These are phyloP conservation scores for Tetrahymena borealis DNA, from an alignment of 73 alveolate species.

Conservation along the genomic window DNA sequence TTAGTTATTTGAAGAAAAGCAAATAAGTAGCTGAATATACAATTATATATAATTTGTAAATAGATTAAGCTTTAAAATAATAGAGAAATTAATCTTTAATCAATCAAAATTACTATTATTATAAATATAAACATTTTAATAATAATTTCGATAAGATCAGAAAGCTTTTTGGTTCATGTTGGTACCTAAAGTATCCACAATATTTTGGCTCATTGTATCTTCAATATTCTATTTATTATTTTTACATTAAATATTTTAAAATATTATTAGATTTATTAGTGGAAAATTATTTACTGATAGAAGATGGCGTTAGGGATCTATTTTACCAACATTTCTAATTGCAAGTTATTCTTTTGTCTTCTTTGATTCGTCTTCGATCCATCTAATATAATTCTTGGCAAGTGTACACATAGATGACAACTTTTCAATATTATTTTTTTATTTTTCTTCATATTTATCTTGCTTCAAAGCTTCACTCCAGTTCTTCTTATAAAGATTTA, in stretches of 20 bases:
- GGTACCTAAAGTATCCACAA: neutral
- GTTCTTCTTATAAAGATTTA: conserved; percentile 92
- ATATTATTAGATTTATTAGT: too few species aligned
- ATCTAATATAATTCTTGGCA: conserved; percentile 3
- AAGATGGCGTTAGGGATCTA: conserved; percentile 36
- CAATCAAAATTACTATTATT: too few species aligned
- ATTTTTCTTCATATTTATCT: conserved; percentile 51
- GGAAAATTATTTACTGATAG: neutral
- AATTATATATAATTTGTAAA: too few species aligned
- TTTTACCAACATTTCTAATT: conserved; percentile 11
- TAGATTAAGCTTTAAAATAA: too few species aligned
- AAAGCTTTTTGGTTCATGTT: neutral
- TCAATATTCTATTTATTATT: neutral
- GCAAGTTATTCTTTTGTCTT: conserved; percentile 10
- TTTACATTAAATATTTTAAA: neutral
- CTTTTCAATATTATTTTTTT: conserved; percentile 55
- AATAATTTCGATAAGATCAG: neutral
- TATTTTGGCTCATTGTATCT: neutral
- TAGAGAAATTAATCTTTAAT: too few species aligned
- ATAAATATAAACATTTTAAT: too few species aligned
- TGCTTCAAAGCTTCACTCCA: conserved; percentile 92
- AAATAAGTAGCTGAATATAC: too few species aligned
- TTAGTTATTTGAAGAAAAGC: too few species aligned
- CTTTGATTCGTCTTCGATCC: conserved; percentile 20
- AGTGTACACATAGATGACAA: conserved; percentile 29